phyloP scores from a whole-genome alignment of 2,329 filamentous ascomycete genomes.

The Paraphoma chrysanthemicola region DNA sequence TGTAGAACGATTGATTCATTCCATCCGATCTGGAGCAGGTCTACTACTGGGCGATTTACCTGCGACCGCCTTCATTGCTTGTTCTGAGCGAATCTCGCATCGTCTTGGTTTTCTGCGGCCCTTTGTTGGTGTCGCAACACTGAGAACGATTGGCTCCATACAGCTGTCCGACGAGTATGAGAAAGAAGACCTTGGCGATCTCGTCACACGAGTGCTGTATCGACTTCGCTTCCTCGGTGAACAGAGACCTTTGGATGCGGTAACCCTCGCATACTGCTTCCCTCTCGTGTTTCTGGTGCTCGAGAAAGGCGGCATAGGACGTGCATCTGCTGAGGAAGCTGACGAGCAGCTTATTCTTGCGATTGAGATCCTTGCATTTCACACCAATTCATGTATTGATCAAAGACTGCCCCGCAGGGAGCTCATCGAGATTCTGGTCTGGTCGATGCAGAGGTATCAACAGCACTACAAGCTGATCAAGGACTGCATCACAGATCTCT shows the following conservation, averaged over 20 bases:
- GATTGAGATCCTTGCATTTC: conserved; percentile 86
- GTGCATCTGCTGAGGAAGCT: conserved; percentile 71
- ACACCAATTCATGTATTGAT: conserved; percentile 81
- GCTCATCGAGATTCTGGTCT: conserved; percentile 74
- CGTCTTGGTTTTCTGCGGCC: conserved; percentile 78
- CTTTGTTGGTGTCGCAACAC: conserved; percentile 86
- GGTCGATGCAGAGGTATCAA: conserved; percentile 84
- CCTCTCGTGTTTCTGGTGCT: conserved; percentile 83
- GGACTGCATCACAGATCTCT: conserved; percentile 87
- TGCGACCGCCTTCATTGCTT: conserved; percentile 78
- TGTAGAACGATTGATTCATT: conserved; percentile 73
- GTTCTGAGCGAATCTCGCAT: conserved; percentile 74
- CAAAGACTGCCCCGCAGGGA: conserved; percentile 77
- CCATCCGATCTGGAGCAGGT: conserved; percentile 80
- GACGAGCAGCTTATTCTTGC: conserved; percentile 91
- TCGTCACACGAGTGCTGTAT: conserved; percentile 89
- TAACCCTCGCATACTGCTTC: conserved; percentile 86
- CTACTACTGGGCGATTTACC: conserved; percentile 82
- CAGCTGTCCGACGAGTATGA: conserved; percentile 75
- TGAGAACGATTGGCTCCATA: conserved; percentile 78
- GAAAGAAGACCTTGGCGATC: conserved; percentile 78
- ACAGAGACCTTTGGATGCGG: conserved; percentile 89
- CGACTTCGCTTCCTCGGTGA: conserved; percentile 88
- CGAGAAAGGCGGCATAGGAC: conserved; percentile 78
- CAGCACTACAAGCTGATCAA: conserved; percentile 96